Conservation (phyloP, 2,329 filamentous ascomycete species). For the Aspergillus calidoustus region DNA sequence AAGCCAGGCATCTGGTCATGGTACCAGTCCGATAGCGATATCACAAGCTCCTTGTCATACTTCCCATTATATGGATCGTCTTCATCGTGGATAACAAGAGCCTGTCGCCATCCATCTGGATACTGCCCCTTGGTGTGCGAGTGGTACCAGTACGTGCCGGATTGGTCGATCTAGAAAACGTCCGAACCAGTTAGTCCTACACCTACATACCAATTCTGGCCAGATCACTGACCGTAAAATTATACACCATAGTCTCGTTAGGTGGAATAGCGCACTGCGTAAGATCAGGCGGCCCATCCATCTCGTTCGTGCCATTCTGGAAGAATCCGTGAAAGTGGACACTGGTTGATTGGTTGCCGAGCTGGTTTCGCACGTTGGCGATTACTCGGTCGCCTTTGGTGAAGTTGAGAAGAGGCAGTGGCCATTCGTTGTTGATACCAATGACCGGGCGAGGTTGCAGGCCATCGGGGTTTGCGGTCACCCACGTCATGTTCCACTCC, state of each 20-base stretch:
- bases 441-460: conserved; percentile 59
- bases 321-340: conserved; percentile 81
- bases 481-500: conserved; percentile 61
- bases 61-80: conserved; percentile 54
- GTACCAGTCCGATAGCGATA: conserved; percentile 77
- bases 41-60: conserved; percentile 63
- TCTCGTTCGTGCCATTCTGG: conserved; percentile 74
- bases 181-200: not conserved
- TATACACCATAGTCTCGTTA: conserved; percentile 66
- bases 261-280: conserved; percentile 71
- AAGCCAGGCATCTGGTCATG: conserved; percentile 59
- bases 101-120: conserved; percentile 70
- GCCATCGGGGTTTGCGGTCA: conserved; percentile 61
- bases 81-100: conserved; percentile 67
- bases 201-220: not conserved
- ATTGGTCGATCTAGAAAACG: conserved; percentile 38
- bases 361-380: conserved; percentile 70
- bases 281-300: conserved; percentile 73
- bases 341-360: conserved; percentile 66
- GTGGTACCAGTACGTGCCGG: conserved; percentile 69
- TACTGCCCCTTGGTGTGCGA: conserved; percentile 68
- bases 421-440: conserved; percentile 75
- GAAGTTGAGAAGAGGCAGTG: conserved; percentile 72
- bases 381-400: conserved; percentile 75
- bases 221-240: conserved; percentile 59